A percentile compares a stretch with the other conserved stretches of the same genome.
phyloP scores from a whole-genome alignment of 2,329 filamentous ascomycete species.

The Cadophora malorum region DNA sequence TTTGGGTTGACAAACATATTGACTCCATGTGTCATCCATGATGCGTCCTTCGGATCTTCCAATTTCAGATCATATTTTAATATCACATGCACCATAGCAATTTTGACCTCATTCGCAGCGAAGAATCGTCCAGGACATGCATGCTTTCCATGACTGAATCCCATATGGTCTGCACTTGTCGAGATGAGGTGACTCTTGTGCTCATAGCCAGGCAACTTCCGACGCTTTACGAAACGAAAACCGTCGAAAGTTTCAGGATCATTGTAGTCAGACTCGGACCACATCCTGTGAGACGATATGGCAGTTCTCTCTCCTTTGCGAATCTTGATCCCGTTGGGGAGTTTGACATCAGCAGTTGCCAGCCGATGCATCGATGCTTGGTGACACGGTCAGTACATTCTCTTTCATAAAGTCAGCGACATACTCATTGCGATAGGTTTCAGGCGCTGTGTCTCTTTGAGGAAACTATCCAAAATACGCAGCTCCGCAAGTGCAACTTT shows the following conservation, averaged over 20 bases:
- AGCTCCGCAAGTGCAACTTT: constrained; percentile 7
- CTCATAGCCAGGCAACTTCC: not conserved
- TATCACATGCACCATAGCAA: constrained; percentile 42
- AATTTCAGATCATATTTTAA: constrained; percentile 39
- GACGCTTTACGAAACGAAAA: not conserved
- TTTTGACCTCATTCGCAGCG: constrained; percentile 48
- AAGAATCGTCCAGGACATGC: constrained; percentile 52
- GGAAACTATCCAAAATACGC: constrained; percentile 11
- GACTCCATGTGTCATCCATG: constrained; percentile 10
- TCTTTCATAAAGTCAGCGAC: not conserved
- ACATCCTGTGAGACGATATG: constrained; percentile 14
- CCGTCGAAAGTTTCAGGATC: not conserved
- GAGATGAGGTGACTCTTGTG: constrained; percentile 5
- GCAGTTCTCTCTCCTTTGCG: constrained; percentile 4
- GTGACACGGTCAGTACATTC: not conserved
- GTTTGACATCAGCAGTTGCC: constrained; percentile 7
- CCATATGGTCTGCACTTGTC: constrained; percentile 36
- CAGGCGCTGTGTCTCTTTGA: constrained; percentile 14
- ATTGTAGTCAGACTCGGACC: constrained; percentile 6
- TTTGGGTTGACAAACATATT: constrained; percentile 4
- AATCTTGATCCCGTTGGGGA: constrained; percentile 3
- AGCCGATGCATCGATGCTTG: constrained; percentile 6
- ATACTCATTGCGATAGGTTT: constrained; percentile 11
- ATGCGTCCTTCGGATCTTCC: constrained; percentile 28
- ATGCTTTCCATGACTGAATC: constrained; percentile 50